Evolutionary conservation across 176 grass and related monocot genomes (phyloP), one percentile per base, ranked within the genome.

Genomic region (Puya raimondii): DNA sequence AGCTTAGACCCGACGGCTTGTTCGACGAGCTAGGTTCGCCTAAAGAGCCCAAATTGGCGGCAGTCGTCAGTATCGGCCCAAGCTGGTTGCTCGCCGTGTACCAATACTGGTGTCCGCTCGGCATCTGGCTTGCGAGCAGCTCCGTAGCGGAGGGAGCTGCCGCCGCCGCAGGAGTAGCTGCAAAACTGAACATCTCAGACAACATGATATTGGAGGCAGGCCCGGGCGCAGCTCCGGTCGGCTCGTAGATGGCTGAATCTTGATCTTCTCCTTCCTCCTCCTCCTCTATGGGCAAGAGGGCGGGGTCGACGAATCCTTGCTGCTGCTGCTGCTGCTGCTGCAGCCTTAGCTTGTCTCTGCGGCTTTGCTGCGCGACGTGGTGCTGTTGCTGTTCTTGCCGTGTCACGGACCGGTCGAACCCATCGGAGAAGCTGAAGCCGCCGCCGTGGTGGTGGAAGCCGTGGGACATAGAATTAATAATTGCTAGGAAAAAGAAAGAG

Each of bases 161-260:
- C 4, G 33, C 33, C 33, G 5, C 33, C 4, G 33, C 33, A 42
- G 33, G 33, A 42, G 74, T n/a, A 6, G 76, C 70, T 10, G 73
- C 79, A 74, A 94, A 99, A 71, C 88, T 91, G 80, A 99, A 99
- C 95, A 99, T 99, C 75, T 99, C 95, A 1, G 90, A 90, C 21
- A 99, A 76, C 95, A 99, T 99, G 83, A 42, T 42, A 42, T 42
- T 42, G 33, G 33, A 42, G 33, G 81, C 75, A 0, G 91, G 82
- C 0, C 84, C 89, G 16, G 89, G 72, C 1, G 77, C 50, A 6
- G 71, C 76, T 4, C 76, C 81, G 1, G 89, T 67, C 61, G 81
- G 78, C 52, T 90, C 82, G 72, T 94, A 99, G 76, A 99, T 88
- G 80, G 72, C 52, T 6, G 72, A 22, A 10, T 81, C 68, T 5